Base-by-base conservation (phyloP, 1,284 basidiomycete species). In the Porphyrellus sp. region DNA sequence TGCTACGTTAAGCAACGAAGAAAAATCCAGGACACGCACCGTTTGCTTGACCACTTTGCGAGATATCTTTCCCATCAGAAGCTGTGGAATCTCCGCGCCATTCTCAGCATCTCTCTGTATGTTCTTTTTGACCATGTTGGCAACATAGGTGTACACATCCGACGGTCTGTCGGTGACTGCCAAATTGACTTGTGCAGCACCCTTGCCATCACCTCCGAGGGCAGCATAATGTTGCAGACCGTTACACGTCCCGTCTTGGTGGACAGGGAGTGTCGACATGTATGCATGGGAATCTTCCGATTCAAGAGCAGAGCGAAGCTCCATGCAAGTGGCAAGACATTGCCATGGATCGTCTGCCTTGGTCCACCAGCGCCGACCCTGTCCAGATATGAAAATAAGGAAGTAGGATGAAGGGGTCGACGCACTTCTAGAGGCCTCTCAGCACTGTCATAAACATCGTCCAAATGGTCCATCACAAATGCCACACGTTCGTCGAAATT, bases 41-140 rank as follows among this genome's bases (percentile, higher is more conserved):
- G 96, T 98, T 76, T 99, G 96, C 78, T 99, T 99, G 62, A 99
- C 96, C 23, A 98, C 88, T 72, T 99, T 99, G 43, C 97, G 77
- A 8, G 92, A 81, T 39, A 99, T 81, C 68, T 93, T 93, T 47
- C 91, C 93, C 34, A 78, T 59, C 18, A 98, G 77, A 59, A 91
- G 63, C 49, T 75, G 60, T 0, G 94, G 94, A 46, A 77, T 72
- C 50, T 76, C 72, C 13, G 79, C 63, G 5, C 82, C 86, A 12
- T 63, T 54, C 8, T 56, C 67, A 15, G 59, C 63, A 15, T 65
- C 64, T 31, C 39, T 53, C 48, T 54, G 25, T 1, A 88, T 72
- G 51, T 77, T 70, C 52, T 72, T 65, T 66, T 92, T 85, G 25
- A 91, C 89, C 82, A 89, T 89, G 51, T 77, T 71, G 15, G 93